Evolutionary conservation across 345 rosid species (phyloP).

Genomic region (Combretum micranthum): DNA sequence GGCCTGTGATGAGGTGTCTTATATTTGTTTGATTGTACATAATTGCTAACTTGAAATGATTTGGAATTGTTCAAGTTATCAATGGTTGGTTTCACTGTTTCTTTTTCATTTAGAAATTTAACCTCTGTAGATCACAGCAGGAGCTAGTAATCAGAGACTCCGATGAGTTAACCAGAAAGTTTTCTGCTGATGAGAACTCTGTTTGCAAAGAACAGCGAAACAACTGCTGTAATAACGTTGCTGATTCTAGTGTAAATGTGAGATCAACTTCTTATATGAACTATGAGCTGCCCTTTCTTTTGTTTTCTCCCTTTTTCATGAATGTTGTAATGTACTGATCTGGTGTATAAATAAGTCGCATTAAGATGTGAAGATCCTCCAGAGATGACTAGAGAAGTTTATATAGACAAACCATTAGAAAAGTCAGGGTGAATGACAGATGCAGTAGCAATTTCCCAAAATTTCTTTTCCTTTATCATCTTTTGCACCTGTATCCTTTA

Average conservation of each 20-base stretch:
- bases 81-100: not conserved
- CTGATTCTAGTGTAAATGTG: slow-evolving; percentile 56
- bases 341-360: too few species aligned
- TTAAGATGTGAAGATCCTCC: too few species aligned
- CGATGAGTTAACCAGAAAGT: slow-evolving; percentile 1
- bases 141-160: slow-evolving; percentile 33
- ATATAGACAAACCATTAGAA: too few species aligned
- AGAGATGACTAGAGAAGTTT: too few species aligned
- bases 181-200: slow-evolving; percentile 9
- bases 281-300: not conserved
- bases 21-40: slow-evolving; percentile 7
- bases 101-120: slow-evolving; percentile 36
- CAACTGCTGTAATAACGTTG: slow-evolving; percentile 23
- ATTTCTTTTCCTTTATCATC: too few species aligned
- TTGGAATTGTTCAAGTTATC: slow-evolving; percentile 9
- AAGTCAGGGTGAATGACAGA: too few species aligned
- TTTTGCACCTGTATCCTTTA: too few species aligned
- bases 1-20: slow-evolving; percentile 27
- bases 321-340: not conserved
- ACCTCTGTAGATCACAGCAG: slow-evolving; percentile 52
- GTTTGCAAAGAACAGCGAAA: slow-evolving; percentile 16
- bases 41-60: slow-evolving; percentile 3
- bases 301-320: not conserved
- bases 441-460: too few species aligned
- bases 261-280: slow-evolving; percentile 13